Conservation (phyloP, 129 eudicot genomes). For the Mikania micrantha region DNA sequence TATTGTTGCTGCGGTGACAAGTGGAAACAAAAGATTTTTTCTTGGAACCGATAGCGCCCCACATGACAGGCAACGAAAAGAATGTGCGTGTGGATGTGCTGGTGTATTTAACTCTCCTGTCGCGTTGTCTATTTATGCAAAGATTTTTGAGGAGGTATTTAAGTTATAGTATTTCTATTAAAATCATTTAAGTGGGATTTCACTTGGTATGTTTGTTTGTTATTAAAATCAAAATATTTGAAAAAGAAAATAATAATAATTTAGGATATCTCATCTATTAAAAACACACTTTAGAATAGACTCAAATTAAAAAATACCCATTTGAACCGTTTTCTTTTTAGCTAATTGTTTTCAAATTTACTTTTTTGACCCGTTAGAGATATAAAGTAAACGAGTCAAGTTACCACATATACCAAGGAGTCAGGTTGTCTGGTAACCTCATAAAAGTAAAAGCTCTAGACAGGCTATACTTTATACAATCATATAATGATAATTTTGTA, state of each 20-base stretch:
- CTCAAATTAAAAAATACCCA: no score
- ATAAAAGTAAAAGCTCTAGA: not conserved
- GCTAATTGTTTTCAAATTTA: not conserved
- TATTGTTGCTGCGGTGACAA: slow-evolving; percentile 77
- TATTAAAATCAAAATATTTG: no score
- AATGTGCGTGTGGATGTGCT: slow-evolving; percentile 82
- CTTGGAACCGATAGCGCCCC: slow-evolving; percentile 98
- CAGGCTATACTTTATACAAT: not conserved
- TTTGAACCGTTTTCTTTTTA: not conserved
- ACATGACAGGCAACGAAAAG: slow-evolving; percentile 63
- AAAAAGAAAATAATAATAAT: not conserved
- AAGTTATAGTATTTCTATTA: not conserved
- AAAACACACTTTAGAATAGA: not conserved
- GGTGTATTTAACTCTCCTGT: slow-evolving; percentile 87
- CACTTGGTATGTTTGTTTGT: not conserved
- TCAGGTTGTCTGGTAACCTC: not conserved
- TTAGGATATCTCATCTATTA: not conserved
- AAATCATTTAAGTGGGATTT: no score
- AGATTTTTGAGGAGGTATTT: slow-evolving; percentile 85
- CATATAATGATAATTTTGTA: not conserved
- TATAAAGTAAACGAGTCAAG: not conserved
- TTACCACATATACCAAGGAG: not conserved
- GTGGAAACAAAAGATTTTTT: slow-evolving; percentile 82
- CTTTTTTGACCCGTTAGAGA: not conserved
- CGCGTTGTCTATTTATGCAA: slow-evolving; percentile 81